Conservation (phyloP, 2,329 filamentous ascomycete genomes). For the Colletotrichum limetticola region DNA sequence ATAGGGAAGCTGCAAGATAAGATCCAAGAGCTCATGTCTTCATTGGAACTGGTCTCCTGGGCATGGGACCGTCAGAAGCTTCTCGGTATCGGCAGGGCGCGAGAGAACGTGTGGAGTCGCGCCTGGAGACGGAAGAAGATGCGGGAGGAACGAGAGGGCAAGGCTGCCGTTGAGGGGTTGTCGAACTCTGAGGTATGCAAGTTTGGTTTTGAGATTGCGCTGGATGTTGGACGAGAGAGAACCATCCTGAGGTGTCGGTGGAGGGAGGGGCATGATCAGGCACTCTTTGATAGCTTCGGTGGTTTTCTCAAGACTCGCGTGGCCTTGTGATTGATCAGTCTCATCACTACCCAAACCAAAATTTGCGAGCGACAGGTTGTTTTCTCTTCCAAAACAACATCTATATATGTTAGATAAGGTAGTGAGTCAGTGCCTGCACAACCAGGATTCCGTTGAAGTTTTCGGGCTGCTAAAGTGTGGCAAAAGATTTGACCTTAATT, state of each 20-base stretch:
- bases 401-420: too few species aligned
- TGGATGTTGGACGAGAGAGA: slow-evolving; percentile 51
- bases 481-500: too few species aligned
- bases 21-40: slow-evolving; percentile 58
- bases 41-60: slow-evolving; percentile 72
- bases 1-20: slow-evolving; percentile 48
- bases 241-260: slow-evolving; percentile 70
- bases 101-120: slow-evolving; percentile 82
- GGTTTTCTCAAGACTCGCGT: slow-evolving; percentile 72
- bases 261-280: slow-evolving; percentile 78
- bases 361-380: too few species aligned
- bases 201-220: slow-evolving; percentile 69
- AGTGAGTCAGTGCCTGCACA: too few species aligned
- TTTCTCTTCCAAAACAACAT: too few species aligned
- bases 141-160: slow-evolving; percentile 36
- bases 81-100: slow-evolving; percentile 70
- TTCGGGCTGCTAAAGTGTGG: too few species aligned
- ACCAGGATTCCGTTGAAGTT: too few species aligned
- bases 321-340: neutral
- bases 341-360: neutral
- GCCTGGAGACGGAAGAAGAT: slow-evolving; percentile 73
- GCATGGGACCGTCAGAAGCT: slow-evolving; percentile 65
- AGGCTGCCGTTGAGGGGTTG: slow-evolving; percentile 37
- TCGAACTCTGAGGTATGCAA: slow-evolving; percentile 49
- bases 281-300: slow-evolving; percentile 87